phyloP scores from a whole-genome alignment of 2,329 filamentous ascomycete genomes.

The Rhinocladiella similis region DNA sequence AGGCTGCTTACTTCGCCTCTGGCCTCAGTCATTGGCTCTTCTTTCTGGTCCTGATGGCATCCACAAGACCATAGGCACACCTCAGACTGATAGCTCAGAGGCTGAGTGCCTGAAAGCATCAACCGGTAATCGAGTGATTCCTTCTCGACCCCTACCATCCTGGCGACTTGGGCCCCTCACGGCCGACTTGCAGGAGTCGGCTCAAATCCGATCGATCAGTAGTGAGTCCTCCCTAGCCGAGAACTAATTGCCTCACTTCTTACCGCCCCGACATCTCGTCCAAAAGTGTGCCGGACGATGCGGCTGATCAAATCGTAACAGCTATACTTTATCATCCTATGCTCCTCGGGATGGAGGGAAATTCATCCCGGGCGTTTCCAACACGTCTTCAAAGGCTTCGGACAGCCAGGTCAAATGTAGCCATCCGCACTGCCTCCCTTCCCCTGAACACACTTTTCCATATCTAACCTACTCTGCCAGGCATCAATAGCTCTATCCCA shows the following conservation, averaged over 20 bases:
- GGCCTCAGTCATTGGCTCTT: neutral
- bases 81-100: neutral
- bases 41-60: neutral
- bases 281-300: neutral
- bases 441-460: neutral
- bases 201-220: neutral
- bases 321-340: neutral
- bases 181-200: neutral
- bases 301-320: neutral
- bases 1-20: neutral
- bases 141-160: neutral
- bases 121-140: neutral
- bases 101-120: neutral
- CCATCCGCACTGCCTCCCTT: conserved; percentile 16
- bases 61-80: conserved; percentile 1
- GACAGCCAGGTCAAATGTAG: conserved; percentile 17
- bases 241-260: neutral
- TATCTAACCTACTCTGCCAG: conserved; percentile 15
- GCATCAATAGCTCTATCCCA: conserved; percentile 15
- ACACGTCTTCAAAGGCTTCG: neutral
- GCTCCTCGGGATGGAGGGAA: neutral
- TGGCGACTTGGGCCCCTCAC: neutral
- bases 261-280: neutral
- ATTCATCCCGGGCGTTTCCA: conserved; percentile 6
- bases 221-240: neutral